Percentiles rank a stretch among this genome's conserved stretches.
Evolutionary conservation across 192 early-diverging fungal species (phyloP).

Genomic region (Coemansia sp.): DNA sequence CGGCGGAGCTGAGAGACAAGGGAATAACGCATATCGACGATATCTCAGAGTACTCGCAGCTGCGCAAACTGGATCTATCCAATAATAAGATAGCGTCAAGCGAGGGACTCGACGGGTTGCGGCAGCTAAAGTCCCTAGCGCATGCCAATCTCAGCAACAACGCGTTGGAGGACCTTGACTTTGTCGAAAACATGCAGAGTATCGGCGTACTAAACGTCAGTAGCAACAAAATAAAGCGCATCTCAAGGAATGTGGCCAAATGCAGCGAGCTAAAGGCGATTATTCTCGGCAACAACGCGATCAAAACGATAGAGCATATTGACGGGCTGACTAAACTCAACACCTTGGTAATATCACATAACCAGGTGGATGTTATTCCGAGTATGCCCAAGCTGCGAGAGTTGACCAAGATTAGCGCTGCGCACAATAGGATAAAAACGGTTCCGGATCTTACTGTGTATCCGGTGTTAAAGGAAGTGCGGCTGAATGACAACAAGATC

Average conservation of each 20-base stretch:
- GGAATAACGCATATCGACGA: constrained; percentile 72
- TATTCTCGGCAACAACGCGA: constrained; percentile 78
- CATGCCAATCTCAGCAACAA: constrained; percentile 77
- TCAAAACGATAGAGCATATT: constrained; percentile 68
- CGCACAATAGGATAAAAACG: constrained; percentile 69
- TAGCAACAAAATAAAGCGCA: constrained; percentile 66
- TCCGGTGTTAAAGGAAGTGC: constrained; percentile 67
- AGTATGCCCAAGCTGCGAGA: constrained; percentile 60
- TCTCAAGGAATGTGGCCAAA: constrained; percentile 61
- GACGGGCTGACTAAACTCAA: constrained; percentile 62
- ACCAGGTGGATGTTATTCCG: constrained; percentile 64
- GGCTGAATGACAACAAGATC: constrained; percentile 80
- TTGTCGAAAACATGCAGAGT: constrained; percentile 10
- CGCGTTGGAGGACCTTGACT: constrained; percentile 30
- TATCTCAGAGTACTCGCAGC: constrained; percentile 62
- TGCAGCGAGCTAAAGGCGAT: constrained; percentile 74
- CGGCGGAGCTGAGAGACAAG: constrained; percentile 59
- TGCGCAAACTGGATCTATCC: constrained; percentile 62
- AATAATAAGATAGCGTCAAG: constrained; percentile 65
- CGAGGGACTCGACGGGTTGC: constrained; percentile 60
- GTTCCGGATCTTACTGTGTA: constrained; percentile 70
- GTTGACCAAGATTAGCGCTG: constrained; percentile 76
- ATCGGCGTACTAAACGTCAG: constrained; percentile 69
- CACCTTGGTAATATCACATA: constrained; percentile 84
- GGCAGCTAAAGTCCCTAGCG: constrained; percentile 42